Percentiles rank a stretch among this genome's conserved stretches.
Evolutionary conservation across 768 basidiomycete species (phyloP).

Genomic region (Mycena vitilis): DNA sequence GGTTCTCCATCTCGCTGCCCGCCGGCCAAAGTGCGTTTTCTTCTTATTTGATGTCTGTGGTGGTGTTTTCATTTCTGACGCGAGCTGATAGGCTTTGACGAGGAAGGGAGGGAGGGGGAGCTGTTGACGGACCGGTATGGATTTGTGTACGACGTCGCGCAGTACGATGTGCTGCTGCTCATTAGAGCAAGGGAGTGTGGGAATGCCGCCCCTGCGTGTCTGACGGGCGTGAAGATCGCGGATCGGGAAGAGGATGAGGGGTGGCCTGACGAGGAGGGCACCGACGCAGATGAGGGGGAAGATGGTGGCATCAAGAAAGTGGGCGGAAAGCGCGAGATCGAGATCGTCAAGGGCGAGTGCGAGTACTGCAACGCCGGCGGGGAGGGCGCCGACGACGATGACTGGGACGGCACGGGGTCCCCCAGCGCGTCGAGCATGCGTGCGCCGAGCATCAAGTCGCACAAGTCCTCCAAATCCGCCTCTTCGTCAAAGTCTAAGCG

Average conservation of each 20-base stretch:
- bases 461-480: constrained; percentile 18
- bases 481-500: constrained; percentile 62
- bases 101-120: constrained; percentile 58
- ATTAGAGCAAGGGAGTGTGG: constrained; percentile 77
- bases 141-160: constrained; percentile 88
- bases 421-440: constrained; percentile 31
- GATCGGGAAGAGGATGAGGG: constrained; percentile 84
- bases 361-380: constrained; percentile 49
- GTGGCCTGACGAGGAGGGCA: constrained; percentile 69
- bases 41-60: too few species aligned
- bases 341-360: constrained; percentile 60
- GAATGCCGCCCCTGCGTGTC: constrained; percentile 83
- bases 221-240: constrained; percentile 89
- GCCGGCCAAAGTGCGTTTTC: too few species aligned
- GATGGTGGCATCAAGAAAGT: constrained; percentile 40
- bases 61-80: too few species aligned
- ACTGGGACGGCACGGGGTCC: constrained; percentile 20
- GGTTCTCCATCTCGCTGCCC: too few species aligned
- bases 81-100: too few species aligned
- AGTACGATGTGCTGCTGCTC: constrained; percentile 84
- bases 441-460: constrained; percentile 53
- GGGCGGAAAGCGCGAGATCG: constrained; percentile 45
- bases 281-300: constrained; percentile 50
- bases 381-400: constrained; percentile 33
- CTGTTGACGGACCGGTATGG: constrained; percentile 89